Conservation (phyloP, 495 filamentous ascomycete species). For the Lichina pygmaea region DNA sequence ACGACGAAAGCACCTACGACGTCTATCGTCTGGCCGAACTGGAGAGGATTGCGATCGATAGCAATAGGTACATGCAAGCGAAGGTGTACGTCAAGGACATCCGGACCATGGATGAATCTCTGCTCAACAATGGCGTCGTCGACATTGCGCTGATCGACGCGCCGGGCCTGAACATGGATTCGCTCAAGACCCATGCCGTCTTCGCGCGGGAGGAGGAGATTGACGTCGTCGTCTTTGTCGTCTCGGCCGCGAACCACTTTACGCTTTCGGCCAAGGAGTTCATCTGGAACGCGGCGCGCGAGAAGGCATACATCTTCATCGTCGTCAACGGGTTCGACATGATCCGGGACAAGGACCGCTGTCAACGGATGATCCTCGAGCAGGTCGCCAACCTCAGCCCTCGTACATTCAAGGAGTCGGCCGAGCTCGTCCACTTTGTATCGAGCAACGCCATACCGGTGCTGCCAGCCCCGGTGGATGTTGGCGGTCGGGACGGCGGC, state of each 20-base stretch:
- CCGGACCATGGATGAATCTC: slow-evolving; percentile 67
- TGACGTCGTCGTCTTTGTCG: slow-evolving; percentile 95
- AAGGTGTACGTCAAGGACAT: slow-evolving; percentile 93
- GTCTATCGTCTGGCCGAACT: slow-evolving; percentile 50
- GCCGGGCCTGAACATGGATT: slow-evolving; percentile 83
- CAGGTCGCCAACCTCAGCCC: slow-evolving; percentile 68
- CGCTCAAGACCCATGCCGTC: slow-evolving; percentile 83
- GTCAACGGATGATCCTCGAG: slow-evolving; percentile 74
- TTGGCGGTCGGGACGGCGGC: slow-evolving; percentile 20
- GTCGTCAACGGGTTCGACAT: slow-evolving; percentile 94
- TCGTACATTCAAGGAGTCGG: slow-evolving; percentile 72
- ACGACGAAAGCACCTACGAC: slow-evolving; percentile 84
- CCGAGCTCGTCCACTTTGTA: slow-evolving; percentile 88
- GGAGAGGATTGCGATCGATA: slow-evolving; percentile 74
- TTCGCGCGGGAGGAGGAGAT: slow-evolving; percentile 97
- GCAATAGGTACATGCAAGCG: slow-evolving; percentile 68
- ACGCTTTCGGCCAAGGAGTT: slow-evolving; percentile 91
- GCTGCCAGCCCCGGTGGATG: slow-evolving; percentile 23
- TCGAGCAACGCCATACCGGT: slow-evolving; percentile 84
- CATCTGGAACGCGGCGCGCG: slow-evolving; percentile 78
- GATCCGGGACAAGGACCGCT: slow-evolving; percentile 67
- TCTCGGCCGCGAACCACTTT: slow-evolving; percentile 92
- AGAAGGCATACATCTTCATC: slow-evolving; percentile 98
- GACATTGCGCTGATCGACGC: slow-evolving; percentile 96
- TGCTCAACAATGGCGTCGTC: slow-evolving; percentile 91